Evolutionary conservation across 2,329 filamentous ascomycete species (phyloP), one percentile per base, ranked within the genome.

Genomic region (Claviceps monticola): DNA sequence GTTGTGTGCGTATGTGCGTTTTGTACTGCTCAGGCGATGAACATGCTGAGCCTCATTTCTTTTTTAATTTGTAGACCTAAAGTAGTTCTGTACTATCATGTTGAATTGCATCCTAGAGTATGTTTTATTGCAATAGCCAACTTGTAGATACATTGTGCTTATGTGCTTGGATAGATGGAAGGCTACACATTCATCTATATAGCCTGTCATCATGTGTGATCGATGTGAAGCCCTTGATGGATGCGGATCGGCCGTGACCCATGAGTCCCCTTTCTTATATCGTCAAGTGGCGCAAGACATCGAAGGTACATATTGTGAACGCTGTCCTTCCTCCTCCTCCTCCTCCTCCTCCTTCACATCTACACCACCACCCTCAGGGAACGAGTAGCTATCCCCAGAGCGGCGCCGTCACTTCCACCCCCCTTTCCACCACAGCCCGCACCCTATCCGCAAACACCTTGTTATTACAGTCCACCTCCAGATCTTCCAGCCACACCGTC

Each of bases 391-490:
- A 78, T 29, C 68, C 74, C 79, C 79, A 84, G 14, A 93, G 73
- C 46, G 86, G 85, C 46, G 86, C 86, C 14, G 90, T 87, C 26
- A 89, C 86, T 71, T 96, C 90, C 3, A 91, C 84, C 0, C 86
- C 90, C 58, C 89, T 77, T 66, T 97, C 91, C 11, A 96, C 86
- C 8, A 98, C 88, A 1, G 88, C 88, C 59, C 85, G 79, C 5
- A 98, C 87, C 53, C 93, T 76, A 66, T 95, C 91, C 46, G 82
- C 82, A 62, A 95, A 79, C 17, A 88, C 80, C 56, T 82, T 80
- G 57, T 88, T 88, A 51, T 71, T 71, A 65, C 88, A 94, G 68
- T 97, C 93, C 4, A 98, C 86, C 59, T 95, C 88, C 45, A 97
- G 68, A 58, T 86, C 82, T 73, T 97, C 93, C 41, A 98, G 72